Evolutionary conservation across 192 early-diverging fungal species (phyloP), one percentile per base, ranked within the genome.

Genomic region (Pilaira anomala): DNA sequence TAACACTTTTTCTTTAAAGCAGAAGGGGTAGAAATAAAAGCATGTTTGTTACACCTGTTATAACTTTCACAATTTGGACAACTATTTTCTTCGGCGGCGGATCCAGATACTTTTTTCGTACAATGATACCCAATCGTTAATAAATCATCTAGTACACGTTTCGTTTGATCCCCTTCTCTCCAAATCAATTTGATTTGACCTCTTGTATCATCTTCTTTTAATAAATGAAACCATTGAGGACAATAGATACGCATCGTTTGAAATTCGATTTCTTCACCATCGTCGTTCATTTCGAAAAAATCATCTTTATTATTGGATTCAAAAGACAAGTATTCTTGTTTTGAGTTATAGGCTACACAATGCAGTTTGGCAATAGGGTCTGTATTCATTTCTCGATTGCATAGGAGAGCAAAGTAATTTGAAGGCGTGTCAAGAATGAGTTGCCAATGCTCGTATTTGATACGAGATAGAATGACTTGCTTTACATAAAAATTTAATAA

Each of bases 351-450:
- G 22, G 22, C 57, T 45, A 44, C 41, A 42, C 57, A 60, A 16
- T 41, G 25, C 25, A 59, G 22, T 13, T n/a, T 40, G 9, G 21
- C 26, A 11, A 24, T n/a, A n/a, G 21, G 21, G 8, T 16, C 19
- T 45, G n/a, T 44, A 22, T 14, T 25, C 40, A 19, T n/a, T 29
- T 26, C 24, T 22, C 39, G 40, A 24, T 60, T 60, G 24, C 57
- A 60, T 14, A 60, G 25, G 9, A 45, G 16, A 13, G 57, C 57
- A 60, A 60, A 60, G 41, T 60, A 60, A 24, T 40, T 42, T 19
- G 41, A 22, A n/a, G 57, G 26, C 14, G 57, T 42, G 22, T 60
- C 40, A 24, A 60, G 41, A 21, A 42, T 41, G 24, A 60, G 12
- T 9, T 41, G 24, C 57, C 57, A 60, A n/a, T 8, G 9, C 25